These are phyloP conservation scores for Nevesoporus exiguus DNA, from an alignment of 768 basidiomycete species.

Conservation along the genomic window DNA sequence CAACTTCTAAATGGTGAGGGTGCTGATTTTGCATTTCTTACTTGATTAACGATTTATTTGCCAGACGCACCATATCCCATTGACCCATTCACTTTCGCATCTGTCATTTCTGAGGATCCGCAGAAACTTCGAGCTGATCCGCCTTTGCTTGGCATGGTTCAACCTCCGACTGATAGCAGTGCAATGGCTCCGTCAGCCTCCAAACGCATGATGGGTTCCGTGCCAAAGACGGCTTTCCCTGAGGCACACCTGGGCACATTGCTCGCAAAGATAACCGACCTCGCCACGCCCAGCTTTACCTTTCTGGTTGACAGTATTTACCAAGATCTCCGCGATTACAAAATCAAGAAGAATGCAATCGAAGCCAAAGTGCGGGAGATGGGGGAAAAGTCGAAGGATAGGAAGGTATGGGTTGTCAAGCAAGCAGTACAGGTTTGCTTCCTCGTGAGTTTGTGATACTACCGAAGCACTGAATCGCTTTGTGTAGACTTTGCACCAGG, in stretches of 20 bases:
- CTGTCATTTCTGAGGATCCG: constrained; percentile 41
- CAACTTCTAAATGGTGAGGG: constrained; percentile 79
- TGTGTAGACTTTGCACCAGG: constrained; percentile 10
- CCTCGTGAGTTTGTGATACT: background rate
- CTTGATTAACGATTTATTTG: constrained; percentile 2
- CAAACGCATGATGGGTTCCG: constrained; percentile 26
- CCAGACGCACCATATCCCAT: constrained; percentile 70
- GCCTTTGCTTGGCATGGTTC: constrained; percentile 39
- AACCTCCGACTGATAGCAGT: constrained; percentile 12
- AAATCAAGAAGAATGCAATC: constrained; percentile 80
- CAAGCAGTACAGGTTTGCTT: constrained; percentile 12
- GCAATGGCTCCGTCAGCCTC: constrained; percentile 14
- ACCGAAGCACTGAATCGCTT: background rate
- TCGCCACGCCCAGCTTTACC: constrained; percentile 59
- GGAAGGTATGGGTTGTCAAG: constrained; percentile 73
- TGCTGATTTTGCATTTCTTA: background rate
- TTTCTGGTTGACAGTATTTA: constrained; percentile 72
- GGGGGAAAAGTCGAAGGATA: constrained; percentile 68
- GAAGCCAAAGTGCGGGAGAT: constrained; percentile 79
- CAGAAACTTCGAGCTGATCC: constrained; percentile 23
- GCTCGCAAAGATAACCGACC: constrained; percentile 56
- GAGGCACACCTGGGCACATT: constrained; percentile 59
- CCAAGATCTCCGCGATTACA: constrained; percentile 62
- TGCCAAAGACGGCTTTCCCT: constrained; percentile 64
- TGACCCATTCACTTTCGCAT: constrained; percentile 75